Conservation (phyloP, 2,329 filamentous ascomycete genomes). For the Xylaria hypoxylon region DNA sequence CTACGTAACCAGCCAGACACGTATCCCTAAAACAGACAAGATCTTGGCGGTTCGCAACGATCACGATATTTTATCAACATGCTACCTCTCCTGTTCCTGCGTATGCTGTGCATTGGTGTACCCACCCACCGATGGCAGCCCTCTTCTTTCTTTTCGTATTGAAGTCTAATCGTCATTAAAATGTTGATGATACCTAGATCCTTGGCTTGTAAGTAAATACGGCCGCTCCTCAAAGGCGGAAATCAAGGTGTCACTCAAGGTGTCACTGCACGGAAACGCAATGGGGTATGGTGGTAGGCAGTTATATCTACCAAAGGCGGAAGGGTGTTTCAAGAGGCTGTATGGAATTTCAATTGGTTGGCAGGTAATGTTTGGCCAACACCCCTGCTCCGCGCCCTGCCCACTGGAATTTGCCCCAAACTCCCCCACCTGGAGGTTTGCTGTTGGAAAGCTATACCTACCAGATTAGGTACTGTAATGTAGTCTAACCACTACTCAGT, state of each 20-base stretch:
- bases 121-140: background rate
- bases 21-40: background rate
- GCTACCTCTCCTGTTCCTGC: background rate
- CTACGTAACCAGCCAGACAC: background rate
- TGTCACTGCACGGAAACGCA: too few species aligned
- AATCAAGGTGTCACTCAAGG: too few species aligned
- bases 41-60: background rate
- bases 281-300: background rate
- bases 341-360: constrained; percentile 5
- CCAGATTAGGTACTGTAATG: too few species aligned
- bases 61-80: background rate
- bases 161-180: background rate
- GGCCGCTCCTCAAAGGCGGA: too few species aligned
- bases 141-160: background rate
- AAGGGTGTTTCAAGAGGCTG: background rate
- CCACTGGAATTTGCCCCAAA: background rate
- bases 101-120: background rate
- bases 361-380: background rate
- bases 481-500: too few species aligned
- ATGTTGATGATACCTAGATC: background rate
- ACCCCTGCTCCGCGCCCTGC: background rate
- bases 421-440: background rate
- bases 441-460: background rate
- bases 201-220: too few species aligned
- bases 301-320: background rate